Evolutionary conservation across 1,139 yeast species (phyloP).

Genomic region (Chernovozyma sophiae-reginae): DNA sequence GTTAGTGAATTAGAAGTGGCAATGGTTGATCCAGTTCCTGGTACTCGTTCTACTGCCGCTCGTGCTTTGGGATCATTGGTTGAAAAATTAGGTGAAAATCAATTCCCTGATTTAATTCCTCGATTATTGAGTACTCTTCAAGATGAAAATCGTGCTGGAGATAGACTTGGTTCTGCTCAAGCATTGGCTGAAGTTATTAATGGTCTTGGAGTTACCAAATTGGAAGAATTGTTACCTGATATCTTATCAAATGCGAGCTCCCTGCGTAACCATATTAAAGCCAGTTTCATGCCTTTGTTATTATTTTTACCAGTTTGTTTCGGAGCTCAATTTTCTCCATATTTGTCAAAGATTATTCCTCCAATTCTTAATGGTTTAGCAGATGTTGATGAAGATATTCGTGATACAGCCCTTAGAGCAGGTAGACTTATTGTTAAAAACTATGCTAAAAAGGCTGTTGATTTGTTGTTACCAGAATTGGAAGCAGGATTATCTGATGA

Average conservation of each 20-base stretch:
- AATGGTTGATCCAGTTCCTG: constrained; percentile 98
- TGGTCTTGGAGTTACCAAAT: constrained; percentile 81
- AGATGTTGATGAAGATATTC: constrained; percentile 78
- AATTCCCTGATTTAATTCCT: constrained; percentile 89
- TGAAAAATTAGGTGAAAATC: constrained; percentile 93
- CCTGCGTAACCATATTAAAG: constrained; percentile 68
- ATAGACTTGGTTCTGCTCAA: constrained; percentile 95
- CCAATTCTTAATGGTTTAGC: constrained; percentile 91
- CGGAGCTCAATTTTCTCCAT: constrained; percentile 89
- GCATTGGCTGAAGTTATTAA: constrained; percentile 91
- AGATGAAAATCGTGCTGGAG: constrained; percentile 83
- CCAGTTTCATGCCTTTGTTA: constrained; percentile 89
- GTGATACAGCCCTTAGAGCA: constrained; percentile 88
- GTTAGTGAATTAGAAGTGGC: constrained; percentile 84
- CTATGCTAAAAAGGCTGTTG: constrained; percentile 92
- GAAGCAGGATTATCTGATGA: constrained; percentile 84
- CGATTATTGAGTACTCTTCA: constrained; percentile 71
- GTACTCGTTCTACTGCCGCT: constrained; percentile 95
- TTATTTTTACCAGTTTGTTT: constrained; percentile 91
- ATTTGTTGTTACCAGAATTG: constrained; percentile 86
- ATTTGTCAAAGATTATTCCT: constrained; percentile 78
- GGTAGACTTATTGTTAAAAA: constrained; percentile 90
- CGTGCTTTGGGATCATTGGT: constrained; percentile 95
- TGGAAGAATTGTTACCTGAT: constrained; percentile 83
- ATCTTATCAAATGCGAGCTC: constrained; percentile 72